These are phyloP conservation scores for Eruca vesicaria DNA, from an alignment of 441 rosid genomes.

Conservation along the genomic window DNA sequence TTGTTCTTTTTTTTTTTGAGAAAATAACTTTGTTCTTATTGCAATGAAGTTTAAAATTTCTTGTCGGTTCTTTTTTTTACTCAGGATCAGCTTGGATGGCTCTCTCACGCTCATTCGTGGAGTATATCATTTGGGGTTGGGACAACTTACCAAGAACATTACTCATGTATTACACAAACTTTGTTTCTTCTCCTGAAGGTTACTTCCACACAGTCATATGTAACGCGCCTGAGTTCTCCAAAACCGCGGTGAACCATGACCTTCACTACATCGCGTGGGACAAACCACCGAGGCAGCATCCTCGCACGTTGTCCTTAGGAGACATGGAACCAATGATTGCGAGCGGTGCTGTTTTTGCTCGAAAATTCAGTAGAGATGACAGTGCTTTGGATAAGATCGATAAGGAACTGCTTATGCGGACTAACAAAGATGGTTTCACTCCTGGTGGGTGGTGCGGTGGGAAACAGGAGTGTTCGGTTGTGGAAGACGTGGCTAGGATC, in stretches of 20 bases:
- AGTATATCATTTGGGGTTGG: conserved; percentile 94
- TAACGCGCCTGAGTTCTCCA: conserved; percentile 73
- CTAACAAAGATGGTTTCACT: conserved; percentile 43
- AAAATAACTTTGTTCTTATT: background rate
- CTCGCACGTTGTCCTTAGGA: conserved; percentile 71
- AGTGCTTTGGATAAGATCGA: conserved; percentile 64
- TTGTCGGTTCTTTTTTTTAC: conserved; percentile 4
- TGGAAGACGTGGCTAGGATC: conserved; percentile 56
- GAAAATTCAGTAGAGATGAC: conserved; percentile 66
- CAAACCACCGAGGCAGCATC: conserved; percentile 85
- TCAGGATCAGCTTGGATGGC: conserved; percentile 99
- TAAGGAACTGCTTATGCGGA: conserved; percentile 47
- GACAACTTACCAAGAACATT: conserved; percentile 87
- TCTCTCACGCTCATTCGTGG: conserved; percentile 73
- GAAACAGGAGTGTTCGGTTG: conserved; percentile 62
- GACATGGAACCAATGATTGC: conserved; percentile 47
- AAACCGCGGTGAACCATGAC: conserved; percentile 77
- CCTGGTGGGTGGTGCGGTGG: conserved; percentile 97
- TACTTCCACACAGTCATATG: conserved; percentile 96
- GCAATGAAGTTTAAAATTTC: background rate
- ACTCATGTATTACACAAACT: conserved; percentile 90
- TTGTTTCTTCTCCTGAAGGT: conserved; percentile 93
- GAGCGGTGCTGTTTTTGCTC: conserved; percentile 81
- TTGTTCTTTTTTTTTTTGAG: too few relatives aligned
- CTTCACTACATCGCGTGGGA: conserved; percentile 94